A percentile compares a stretch with the other conserved stretches of the same genome.
Evolutionary conservation across 352 stramenopile genomes (phyloP).

Genomic region (Globisporangium barbulae): DNA sequence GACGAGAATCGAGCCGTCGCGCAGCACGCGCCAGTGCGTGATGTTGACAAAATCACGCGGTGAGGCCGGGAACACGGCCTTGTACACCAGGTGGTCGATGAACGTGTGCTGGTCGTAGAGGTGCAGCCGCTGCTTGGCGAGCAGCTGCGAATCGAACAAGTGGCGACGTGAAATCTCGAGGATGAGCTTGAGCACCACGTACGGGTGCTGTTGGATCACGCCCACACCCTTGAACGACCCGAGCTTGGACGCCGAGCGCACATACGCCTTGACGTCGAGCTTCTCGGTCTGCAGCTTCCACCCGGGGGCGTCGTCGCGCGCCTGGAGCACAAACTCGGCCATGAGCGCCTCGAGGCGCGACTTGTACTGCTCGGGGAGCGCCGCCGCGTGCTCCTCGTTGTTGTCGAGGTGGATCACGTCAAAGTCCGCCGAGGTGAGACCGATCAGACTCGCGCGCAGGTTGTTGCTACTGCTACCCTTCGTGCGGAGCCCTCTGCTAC

Average conservation of each 20-base stretch:
- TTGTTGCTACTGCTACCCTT: constrained; percentile 1
- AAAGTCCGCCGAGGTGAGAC: constrained; percentile 13
- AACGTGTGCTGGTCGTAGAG: constrained; percentile 74
- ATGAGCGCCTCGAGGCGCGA: constrained; percentile 51
- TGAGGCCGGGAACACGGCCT: constrained; percentile 55
- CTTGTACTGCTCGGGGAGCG: constrained; percentile 33
- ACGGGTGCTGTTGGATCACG: constrained; percentile 49
- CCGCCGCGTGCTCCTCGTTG: constrained; percentile 18
- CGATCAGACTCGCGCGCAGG: constrained; percentile 17
- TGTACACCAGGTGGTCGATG: constrained; percentile 69
- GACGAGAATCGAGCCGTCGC: constrained; percentile 50
- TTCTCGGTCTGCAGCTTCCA: constrained; percentile 66
- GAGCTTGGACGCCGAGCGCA: constrained; percentile 36
- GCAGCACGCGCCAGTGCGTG: constrained; percentile 70
- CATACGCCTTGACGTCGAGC: constrained; percentile 54
- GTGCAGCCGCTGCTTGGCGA: constrained; percentile 41
- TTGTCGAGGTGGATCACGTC: constrained; percentile 11
- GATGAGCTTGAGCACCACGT: constrained; percentile 52
- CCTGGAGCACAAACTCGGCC: constrained; percentile 55
- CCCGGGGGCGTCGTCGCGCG: constrained; percentile 39
- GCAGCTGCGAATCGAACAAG: constrained; percentile 54
- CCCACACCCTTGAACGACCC: constrained; percentile 56
- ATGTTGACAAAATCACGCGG: constrained; percentile 62
- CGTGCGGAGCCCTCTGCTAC: neutral
- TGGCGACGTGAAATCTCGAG: constrained; percentile 46